Evolutionary conservation across 768 basidiomycete species (phyloP), one percentile per base, ranked within the genome.

Genomic region (Mycena galopus): DNA sequence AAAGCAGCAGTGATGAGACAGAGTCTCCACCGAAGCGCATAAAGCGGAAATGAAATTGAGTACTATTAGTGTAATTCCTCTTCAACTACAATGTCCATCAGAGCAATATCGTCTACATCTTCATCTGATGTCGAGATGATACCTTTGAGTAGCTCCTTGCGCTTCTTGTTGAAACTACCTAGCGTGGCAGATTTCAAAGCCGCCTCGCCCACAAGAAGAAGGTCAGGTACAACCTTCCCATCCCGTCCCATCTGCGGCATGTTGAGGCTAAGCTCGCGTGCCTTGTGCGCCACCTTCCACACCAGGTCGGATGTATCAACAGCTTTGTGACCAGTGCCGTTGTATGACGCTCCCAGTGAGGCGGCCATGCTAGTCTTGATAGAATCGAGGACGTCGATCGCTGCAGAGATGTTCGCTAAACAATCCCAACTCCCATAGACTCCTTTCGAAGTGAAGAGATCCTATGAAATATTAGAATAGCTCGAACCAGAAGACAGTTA

Each of bases 391-490:
- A 79, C 75, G 16, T 79, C 72, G 0, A 83, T 60, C 0, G 65
- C 66, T 0, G 82, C 81, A 0, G 82, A 82, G 17, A 84, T 81
- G 16, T 84, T 65, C 0, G 78, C 81, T 0, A 83, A 65, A 0
- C 73, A 47, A 23, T 83, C 79, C 82, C 84, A 84, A 11, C 59
- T 74, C 0, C 75, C 69, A 55, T 82, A 79, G 0, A 83, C 21
- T 0, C 82, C 84, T 53, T 82, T 83, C 0, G 79, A 50, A 23
- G 78, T 57, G 75, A 81, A 81, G 42, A n/a, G n/a, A n/a, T n/a
- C n/a, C n/a, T n/a, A n/a, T n/a, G n/a, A n/a, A n/a, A n/a, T 21
- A 14, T 61, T 1, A 50, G 47, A n/a, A 50, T n/a, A 10, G 47
- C 21, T n/a, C n/a, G 33, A 6, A 35, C 6, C 33, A 35, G 7